Base-by-base conservation (phyloP, 441 rosid genomes). In the Erodium texanum region DNA sequence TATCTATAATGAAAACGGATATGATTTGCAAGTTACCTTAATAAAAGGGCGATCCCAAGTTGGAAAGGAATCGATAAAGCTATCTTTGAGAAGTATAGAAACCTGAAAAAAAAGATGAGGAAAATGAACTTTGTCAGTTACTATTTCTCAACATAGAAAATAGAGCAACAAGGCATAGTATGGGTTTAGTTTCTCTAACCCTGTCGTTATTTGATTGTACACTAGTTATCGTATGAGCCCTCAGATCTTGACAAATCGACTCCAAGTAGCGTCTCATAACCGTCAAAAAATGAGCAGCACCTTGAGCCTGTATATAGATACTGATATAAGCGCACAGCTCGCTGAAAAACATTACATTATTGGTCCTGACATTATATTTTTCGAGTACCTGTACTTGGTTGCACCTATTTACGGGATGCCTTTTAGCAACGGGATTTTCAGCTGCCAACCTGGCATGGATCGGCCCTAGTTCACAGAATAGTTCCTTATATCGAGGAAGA, bases 121-220 rank as follows among this genome's bases (percentile, higher is more conserved):
- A 62, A 11, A 6, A 63, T 6, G 16, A 68, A 34, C 19, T 18
- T 1, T 29, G 23, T 58, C 63, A 20, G 9, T 27, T 27, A 58
- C 2, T 3, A 43, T 43, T 43, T 43, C 15, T 43, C 50, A 68
- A 59, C 36, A 32, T 32, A 32, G 36, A 32, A 32, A 32, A 32
- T 1, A 32, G 36, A 32, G 36, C 36, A 32, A 32, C 6, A 7
- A 3, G 7, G 43, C 19, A 56, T 41, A 48, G 63, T 61, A 29
- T 54, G 18, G 58, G 66, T 19, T 70, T 77, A 71, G 18, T 56
- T 59, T 62, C 58, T 56, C 87, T 80, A 19, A 94, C 99, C 93
- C 98, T 86, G 82, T 94, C 99, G 62, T 83, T 74, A 80, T 86
- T 85, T 72, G 98, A 86, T 79, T 92, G 97, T 75, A 94, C 99